These are phyloP conservation scores for Saccharomyces hybrid DNA, from an alignment of 1,139 yeast genomes.

Conservation along the genomic window DNA sequence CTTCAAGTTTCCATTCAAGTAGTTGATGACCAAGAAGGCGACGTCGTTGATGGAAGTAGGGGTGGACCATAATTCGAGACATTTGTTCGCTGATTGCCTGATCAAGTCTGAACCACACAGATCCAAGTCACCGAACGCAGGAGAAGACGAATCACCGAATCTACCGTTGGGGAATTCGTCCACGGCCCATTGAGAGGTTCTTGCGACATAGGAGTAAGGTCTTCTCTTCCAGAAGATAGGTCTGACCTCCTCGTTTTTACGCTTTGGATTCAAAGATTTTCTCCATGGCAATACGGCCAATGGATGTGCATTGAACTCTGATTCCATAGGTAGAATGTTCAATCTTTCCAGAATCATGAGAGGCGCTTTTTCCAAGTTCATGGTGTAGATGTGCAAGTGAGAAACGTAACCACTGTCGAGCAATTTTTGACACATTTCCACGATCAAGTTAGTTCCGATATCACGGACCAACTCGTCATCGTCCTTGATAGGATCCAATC, in stretches of 20 bases:
- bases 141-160: conserved; percentile 92
- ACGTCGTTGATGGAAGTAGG: conserved; percentile 59
- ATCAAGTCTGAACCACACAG: conserved; percentile 69
- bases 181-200: conserved; percentile 80
- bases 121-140: conserved; percentile 86
- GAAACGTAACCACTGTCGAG: conserved; percentile 65
- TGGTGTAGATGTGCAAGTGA: conserved; percentile 91
- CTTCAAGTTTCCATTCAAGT: conserved; percentile 60
- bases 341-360: conserved; percentile 78
- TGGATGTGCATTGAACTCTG: conserved; percentile 13
- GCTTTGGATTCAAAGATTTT: conserved; percentile 73
- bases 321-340: conserved; percentile 41
- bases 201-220: conserved; percentile 78
- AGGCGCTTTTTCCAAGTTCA: conserved; percentile 90
- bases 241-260: conserved; percentile 77
- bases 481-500: conserved; percentile 76
- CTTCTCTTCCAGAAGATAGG: conserved; percentile 97
- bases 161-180: conserved; percentile 91
- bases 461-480: conserved; percentile 87
- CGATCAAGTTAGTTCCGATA: conserved; percentile 73
- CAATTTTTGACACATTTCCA: conserved; percentile 74
- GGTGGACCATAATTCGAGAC: conserved; percentile 79
- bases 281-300: conserved; percentile 68
- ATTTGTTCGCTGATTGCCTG: conserved; percentile 72
- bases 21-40: conserved; percentile 52